phyloP scores from a whole-genome alignment of 106 monocot genomes.

The Platanthera zijinensis region DNA sequence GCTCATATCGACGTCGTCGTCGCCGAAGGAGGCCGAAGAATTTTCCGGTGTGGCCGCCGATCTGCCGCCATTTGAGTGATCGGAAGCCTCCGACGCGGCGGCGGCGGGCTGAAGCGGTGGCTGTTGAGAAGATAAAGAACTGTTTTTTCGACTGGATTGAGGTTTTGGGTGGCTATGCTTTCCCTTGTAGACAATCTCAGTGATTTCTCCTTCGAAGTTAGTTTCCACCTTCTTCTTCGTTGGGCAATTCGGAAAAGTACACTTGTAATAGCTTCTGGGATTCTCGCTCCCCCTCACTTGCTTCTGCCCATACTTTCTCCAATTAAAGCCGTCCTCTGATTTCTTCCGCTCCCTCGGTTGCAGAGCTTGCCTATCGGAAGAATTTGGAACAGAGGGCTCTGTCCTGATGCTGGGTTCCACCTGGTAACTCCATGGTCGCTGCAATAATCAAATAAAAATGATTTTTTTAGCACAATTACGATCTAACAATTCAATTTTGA shows the following conservation, averaged over 20 bases:
- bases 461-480: not conserved
- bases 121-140: constrained; percentile 5
- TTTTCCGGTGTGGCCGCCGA: constrained; percentile 37
- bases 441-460: not conserved
- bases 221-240: constrained; percentile 50
- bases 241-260: constrained; percentile 36
- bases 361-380: constrained; percentile 14
- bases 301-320: constrained; percentile 61
- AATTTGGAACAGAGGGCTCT: constrained; percentile 6
- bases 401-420: not conserved
- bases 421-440: constrained; percentile 18
- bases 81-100: constrained; percentile 8
- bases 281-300: constrained; percentile 57
- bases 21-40: constrained; percentile 43
- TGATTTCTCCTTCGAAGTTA: constrained; percentile 40
- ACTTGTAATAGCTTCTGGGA: constrained; percentile 52
- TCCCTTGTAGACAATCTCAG: constrained; percentile 51
- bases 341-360: constrained; percentile 19
- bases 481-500: too few species aligned
- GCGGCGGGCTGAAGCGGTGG: not conserved
- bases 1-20: constrained; percentile 29
- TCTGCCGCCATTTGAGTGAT: constrained; percentile 16
- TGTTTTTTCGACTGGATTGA: constrained; percentile 28
- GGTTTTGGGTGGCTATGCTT: constrained; percentile 49
- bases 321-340: constrained; percentile 49